Evolutionary conservation across 805 yeast genomes (phyloP), one percentile per base, ranked within the genome.

Genomic region (Sugiyamaella mastotermitis): DNA sequence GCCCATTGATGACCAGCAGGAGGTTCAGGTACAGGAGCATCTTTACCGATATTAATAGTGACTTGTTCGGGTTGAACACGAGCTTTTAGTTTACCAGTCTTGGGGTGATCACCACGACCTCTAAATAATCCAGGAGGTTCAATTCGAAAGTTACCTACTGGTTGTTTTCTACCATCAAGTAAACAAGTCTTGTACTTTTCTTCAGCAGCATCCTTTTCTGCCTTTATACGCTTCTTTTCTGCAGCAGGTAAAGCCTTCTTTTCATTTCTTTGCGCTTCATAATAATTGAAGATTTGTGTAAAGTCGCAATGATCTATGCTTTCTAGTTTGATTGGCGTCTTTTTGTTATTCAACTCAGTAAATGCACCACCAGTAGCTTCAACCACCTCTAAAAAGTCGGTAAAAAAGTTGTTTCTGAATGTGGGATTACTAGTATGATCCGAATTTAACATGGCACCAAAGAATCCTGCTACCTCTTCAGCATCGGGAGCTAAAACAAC

Each of bases 21-120:
- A 1, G 96, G 83, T 3, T 66, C 69, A 2, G 98, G 97, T 2
- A 86, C 65, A 14, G 72, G 68, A 0, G 80, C 83, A 14, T 72
- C 84, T 48, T 71, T 69, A 40, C 95, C 80, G 44, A 90, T 66
- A 57, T 90, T 90, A 44, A 90, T 64, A 0, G 90, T 82, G 31
- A 90, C 82, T 52, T 85, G 92, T 62, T 90, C 97, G 1, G 98
- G 96, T 38, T 60, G 60, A 11, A 90, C 95, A 47, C 98, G 72
- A 52, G 80, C 75, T 58, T 90, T 90, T 41, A 87, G 63, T 56
- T 81, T 84, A 30, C 98, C 98, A 1, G 97, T 88, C 59, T 83
- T 86, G 13, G 97, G 97, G 59, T 88, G 97, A 0, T 90, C 87
- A 54, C 97, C 97, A 60, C 97, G 83, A 31, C 97, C 98, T 60